Conservation (phyloP, 306 rosid species). For the Gleditsia sinensis region DNA sequence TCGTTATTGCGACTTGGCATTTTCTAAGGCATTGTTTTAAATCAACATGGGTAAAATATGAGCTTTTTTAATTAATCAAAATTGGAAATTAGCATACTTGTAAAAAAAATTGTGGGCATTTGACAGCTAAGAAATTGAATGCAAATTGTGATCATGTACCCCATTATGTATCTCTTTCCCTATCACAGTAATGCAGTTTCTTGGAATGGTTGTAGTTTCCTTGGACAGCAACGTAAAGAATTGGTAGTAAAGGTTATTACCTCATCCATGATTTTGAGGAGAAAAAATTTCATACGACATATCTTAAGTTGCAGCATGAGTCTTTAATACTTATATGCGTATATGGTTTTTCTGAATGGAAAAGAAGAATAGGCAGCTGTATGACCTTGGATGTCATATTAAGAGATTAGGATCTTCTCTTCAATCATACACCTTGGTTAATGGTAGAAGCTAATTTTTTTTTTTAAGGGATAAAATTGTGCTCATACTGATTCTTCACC, state of each 20-base stretch:
- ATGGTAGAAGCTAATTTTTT: background rate
- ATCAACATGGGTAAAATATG: background rate
- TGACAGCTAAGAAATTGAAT: background rate
- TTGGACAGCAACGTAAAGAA: too few species aligned
- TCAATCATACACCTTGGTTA: background rate
- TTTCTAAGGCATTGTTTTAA: too few species aligned
- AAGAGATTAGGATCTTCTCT: background rate
- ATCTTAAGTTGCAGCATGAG: background rate
- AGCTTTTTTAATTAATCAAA: background rate
- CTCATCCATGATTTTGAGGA: background rate
- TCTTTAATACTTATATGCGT: too few species aligned
- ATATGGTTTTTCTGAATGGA: background rate
- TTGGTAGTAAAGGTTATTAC: too few species aligned
- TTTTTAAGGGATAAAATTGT: background rate
- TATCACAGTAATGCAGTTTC: background rate
- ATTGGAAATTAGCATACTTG: background rate
- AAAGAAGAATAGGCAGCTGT: background rate
- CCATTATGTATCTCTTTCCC: background rate
- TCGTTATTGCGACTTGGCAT: background rate
- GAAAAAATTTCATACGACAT: background rate
- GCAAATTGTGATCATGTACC: background rate
- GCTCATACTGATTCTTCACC: background rate
- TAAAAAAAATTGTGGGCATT: background rate
- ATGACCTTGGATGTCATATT: background rate
- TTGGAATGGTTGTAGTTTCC: background rate